Conservation (phyloP, 2,329 filamentous ascomycete genomes). For the Mariannaea sp. region DNA sequence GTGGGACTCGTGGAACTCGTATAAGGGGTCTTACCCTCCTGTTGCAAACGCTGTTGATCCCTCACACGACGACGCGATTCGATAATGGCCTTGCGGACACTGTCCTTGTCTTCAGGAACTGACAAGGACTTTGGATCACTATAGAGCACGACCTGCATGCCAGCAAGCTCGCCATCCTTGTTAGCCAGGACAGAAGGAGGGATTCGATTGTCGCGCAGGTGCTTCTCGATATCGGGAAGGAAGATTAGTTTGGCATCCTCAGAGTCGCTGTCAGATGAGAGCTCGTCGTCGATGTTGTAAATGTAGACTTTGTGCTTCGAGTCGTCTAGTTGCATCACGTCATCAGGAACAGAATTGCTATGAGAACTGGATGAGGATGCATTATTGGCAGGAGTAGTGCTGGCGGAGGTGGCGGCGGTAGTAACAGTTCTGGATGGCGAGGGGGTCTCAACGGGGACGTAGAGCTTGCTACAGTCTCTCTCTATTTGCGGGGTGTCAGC, state of each 20-base stretch:
- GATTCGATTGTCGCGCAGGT: slow-evolving; percentile 72
- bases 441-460: slow-evolving; percentile 64
- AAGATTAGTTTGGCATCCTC: slow-evolving; percentile 71
- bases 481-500: slow-evolving; percentile 59
- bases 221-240: slow-evolving; percentile 83
- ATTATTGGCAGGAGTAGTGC: background rate
- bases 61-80: slow-evolving; percentile 74
- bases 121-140: slow-evolving; percentile 76
- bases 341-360: slow-evolving; percentile 45
- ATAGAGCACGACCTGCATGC: slow-evolving; percentile 83
- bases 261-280: slow-evolving; percentile 58
- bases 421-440: slow-evolving; percentile 11
- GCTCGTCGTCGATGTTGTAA: slow-evolving; percentile 85
- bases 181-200: slow-evolving; percentile 67
- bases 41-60: slow-evolving; percentile 57
- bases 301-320: slow-evolving; percentile 89
- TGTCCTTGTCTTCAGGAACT: slow-evolving; percentile 74
- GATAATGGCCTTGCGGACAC: slow-evolving; percentile 80
- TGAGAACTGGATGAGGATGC: slow-evolving; percentile 8
- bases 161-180: slow-evolving; percentile 58
- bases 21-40: slow-evolving; percentile 31
- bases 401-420: slow-evolving; percentile 26
- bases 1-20: no score
- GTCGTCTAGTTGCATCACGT: slow-evolving; percentile 84
- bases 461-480: slow-evolving; percentile 65